Evolutionary conservation across 208 protist genomes (phyloP), one percentile per base, ranked within the genome.

Genomic region (Leishmania gerbilli): DNA sequence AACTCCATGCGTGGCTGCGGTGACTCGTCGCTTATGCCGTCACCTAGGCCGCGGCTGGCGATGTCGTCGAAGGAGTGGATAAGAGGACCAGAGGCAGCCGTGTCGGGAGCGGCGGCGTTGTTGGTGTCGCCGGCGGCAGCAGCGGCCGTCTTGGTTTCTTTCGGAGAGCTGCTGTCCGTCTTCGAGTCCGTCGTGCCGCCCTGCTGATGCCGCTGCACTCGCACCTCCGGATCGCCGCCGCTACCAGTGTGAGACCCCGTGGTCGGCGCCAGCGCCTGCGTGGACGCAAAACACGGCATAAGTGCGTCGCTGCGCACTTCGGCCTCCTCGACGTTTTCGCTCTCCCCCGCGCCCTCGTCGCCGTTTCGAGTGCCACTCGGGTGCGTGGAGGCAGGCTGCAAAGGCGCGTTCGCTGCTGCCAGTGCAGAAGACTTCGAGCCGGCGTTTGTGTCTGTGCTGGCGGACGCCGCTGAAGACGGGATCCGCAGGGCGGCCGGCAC

Each of bases 21-120:
- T 17, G 94, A 89, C 65, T 93, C 84, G 1, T 75, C 13, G 81
- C 78, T 89, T 11, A 88, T 79, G 13, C 88, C 94, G 37, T 94
- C 79, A 77, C 95, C 34, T 34, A 55, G 1, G 27, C 21, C 91
- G 69, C 34, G 34, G 74, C 45, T 51, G 56, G 60, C 15, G 11
- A 72, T 31, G 21, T 49, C 58, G n/a, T 84, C 82, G 51, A 81
- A 75, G 19, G 82, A 81, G 65, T 80, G 56, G 13, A 55, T 40
- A 24, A 69, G 37, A n/a, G 80, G 75, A 60, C n/a, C 34, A n/a
- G 56, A 56, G 31, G 13, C 13, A 13, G 49, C 31, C n/a, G 6
- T 17, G 51, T 76, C n/a, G 68, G 1, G 37, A 27, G 65, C 11
- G 40, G 27, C 9, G 27, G 53, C 21, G 51, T 40, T 76, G 51